Percentiles rank a stretch among this genome's conserved stretches.
phyloP scores from a whole-genome alignment of 2,329 filamentous ascomycete genomes.

The Phialemoniopsis sp. region DNA sequence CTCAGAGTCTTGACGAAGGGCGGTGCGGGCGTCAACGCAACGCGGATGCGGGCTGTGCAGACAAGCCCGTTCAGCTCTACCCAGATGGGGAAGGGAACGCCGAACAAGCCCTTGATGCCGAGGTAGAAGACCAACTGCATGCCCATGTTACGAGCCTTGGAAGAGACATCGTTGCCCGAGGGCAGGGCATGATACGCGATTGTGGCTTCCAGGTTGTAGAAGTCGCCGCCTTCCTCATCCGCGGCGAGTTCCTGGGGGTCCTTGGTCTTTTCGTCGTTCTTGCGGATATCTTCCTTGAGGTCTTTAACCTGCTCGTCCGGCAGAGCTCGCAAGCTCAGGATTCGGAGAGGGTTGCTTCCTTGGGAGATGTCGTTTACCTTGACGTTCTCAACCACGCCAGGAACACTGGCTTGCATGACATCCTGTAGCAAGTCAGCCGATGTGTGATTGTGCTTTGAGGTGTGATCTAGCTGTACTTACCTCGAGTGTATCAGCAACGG shows the following conservation, averaged over 20 bases:
- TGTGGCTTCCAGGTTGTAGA: slow-evolving; percentile 87
- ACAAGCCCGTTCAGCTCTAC: slow-evolving; percentile 90
- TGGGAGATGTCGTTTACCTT: slow-evolving; percentile 94
- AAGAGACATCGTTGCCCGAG: slow-evolving; percentile 62
- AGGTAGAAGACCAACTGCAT: slow-evolving; percentile 96
- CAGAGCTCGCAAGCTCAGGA: slow-evolving; percentile 81
- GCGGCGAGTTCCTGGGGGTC: slow-evolving; percentile 85
- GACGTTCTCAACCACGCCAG: slow-evolving; percentile 87
- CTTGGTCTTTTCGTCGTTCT: slow-evolving; percentile 74
- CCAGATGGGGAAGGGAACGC: slow-evolving; percentile 81
- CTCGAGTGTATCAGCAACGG: slow-evolving; percentile 85
- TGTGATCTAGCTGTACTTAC: slow-evolving; percentile 10
- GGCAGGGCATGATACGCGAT: slow-evolving; percentile 90
- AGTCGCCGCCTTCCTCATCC: slow-evolving; percentile 85
- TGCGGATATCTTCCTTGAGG: slow-evolving; percentile 75
- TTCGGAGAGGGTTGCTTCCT: slow-evolving; percentile 83
- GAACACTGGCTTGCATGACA: slow-evolving; percentile 94
- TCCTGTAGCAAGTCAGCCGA: slow-evolving; percentile 57
- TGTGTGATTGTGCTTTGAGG: slow-evolving; percentile 4
- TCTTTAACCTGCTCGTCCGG: slow-evolving; percentile 79
- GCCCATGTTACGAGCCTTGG: slow-evolving; percentile 91
- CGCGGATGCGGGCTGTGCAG: slow-evolving; percentile 75
- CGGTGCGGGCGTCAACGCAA: slow-evolving; percentile 84
- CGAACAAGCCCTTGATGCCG: slow-evolving; percentile 83
- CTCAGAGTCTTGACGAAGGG: slow-evolving; percentile 91